Base-by-base conservation (phyloP, 768 basidiomycete genomes). In the Tricholoma sp. region DNA sequence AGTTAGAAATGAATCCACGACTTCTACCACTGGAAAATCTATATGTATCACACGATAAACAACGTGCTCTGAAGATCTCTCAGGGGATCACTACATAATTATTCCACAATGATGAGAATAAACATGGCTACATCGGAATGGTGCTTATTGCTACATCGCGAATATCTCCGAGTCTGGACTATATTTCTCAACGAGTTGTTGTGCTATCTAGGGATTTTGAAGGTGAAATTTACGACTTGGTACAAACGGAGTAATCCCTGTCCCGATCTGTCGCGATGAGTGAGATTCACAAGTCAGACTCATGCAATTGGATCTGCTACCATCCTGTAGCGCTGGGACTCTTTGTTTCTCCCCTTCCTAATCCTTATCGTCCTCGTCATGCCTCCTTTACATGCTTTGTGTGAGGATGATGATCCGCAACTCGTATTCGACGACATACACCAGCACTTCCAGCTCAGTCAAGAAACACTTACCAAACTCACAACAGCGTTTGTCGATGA, bases 401-500 rank as follows among this genome's bases (percentile, higher is more conserved):
- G 24, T 48, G 70, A 73, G 54, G 73, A 74, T 29, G 67, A 74
- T 34, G 72, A 76, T 45, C 71, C 75, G 3, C 79, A 82, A 59
- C 70, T 67, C 18, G 68, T 82, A 31, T 80, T 93, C 61, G 78
- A 85, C 59, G 71, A 80, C 42, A 84, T 95, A 65, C 84, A 88
- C 65, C 71, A 75, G 6, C 85, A 88, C 68, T 94, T 99, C 71
- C 74, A 80, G 34, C 74, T 97, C 53, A 71, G 76, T 42, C 74
- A 82, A 24, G 78, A 85, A 33, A 68, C 71, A 52, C 84, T 98
- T 55, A 68, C 82, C 49, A 72, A 79, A 51, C 88, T 98, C 70
- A 85, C 91, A 9, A 73, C 80, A 36, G 82, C 86, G 29, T 98
- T 98, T 71, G 77, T 94, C 33, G 76, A 81, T 53, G 95, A 98